Percentiles rank a stretch among this genome's conserved stretches.
Evolutionary conservation across 2,329 filamentous ascomycete genomes (phyloP).

Genomic region (Colletotrichum musae): DNA sequence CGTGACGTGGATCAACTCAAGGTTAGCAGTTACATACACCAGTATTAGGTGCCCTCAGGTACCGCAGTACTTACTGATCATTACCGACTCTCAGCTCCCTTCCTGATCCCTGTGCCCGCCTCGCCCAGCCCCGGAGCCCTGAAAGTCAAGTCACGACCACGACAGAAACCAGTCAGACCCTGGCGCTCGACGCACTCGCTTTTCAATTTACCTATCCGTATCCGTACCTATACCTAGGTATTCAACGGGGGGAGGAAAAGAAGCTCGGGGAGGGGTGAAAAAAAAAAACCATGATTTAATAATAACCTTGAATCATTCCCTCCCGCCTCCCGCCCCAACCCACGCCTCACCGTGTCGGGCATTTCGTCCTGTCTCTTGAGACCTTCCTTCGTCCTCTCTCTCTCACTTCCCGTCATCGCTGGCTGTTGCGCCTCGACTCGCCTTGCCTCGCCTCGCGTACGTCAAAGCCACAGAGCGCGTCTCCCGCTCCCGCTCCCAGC

Average conservation of each 20-base stretch:
- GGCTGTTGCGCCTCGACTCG: conserved; percentile 4
- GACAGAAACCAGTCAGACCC: conserved; percentile 23
- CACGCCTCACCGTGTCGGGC: neutral
- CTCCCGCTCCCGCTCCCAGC: conserved; percentile 21
- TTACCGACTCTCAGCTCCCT: conserved; percentile 24
- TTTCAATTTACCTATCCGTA: conserved; percentile 12
- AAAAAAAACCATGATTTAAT: conserved; percentile 34
- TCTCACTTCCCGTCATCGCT: conserved; percentile 6
- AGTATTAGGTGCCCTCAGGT: neutral
- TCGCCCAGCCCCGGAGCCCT: conserved; percentile 37
- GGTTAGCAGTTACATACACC: too few species aligned
- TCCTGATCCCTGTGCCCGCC: conserved; percentile 27
- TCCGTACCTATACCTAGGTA: neutral
- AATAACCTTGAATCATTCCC: conserved; percentile 36
- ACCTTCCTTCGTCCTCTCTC: neutral
- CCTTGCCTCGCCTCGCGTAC: neutral
- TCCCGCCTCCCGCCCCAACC: conserved; percentile 3
- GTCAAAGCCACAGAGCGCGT: conserved; percentile 19
- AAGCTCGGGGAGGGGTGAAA: conserved; percentile 22
- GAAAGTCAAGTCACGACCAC: conserved; percentile 33
- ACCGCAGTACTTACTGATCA: neutral
- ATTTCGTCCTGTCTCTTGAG: neutral
- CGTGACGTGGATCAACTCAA: conserved; percentile 34
- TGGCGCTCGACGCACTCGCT: conserved; percentile 21
- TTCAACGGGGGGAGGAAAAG: conserved; percentile 26